phyloP scores from a whole-genome alignment of 2,329 filamentous ascomycete genomes.

The Pseudocercospora macadamiae region DNA sequence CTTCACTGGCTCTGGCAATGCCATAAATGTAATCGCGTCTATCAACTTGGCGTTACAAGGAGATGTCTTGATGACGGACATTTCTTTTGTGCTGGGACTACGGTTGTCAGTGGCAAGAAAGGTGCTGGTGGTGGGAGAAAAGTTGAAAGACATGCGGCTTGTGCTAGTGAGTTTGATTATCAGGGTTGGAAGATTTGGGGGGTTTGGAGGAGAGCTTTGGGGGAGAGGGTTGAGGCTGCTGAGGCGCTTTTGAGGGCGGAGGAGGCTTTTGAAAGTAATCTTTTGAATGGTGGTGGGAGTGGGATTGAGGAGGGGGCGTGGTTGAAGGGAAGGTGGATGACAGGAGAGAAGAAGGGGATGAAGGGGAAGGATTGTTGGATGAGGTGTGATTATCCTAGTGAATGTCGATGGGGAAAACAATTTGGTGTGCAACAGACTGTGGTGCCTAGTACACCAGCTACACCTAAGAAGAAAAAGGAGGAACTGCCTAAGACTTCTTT shows the following conservation, averaged over 20 bases:
- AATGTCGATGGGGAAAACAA: slow-evolving; percentile 48
- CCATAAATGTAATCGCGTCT: slow-evolving; percentile 53
- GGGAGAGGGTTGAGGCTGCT: slow-evolving; percentile 28
- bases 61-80: slow-evolving; percentile 60
- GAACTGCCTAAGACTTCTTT: slow-evolving; percentile 29
- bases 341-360: slow-evolving; percentile 9
- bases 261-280: slow-evolving; percentile 15
- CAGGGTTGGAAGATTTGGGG: slow-evolving; percentile 53
- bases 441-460: not conserved
- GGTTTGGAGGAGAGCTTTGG: slow-evolving; percentile 44
- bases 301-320: slow-evolving; percentile 23
- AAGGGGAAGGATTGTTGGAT: slow-evolving; percentile 47
- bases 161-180: slow-evolving; percentile 58
- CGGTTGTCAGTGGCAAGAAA: slow-evolving; percentile 41
- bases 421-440: slow-evolving; percentile 31
- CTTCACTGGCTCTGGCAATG: slow-evolving; percentile 58
- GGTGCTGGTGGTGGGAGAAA: slow-evolving; percentile 25
- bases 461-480: slow-evolving; percentile 7
- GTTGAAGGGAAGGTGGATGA: slow-evolving; percentile 25
- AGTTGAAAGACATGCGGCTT: slow-evolving; percentile 45
- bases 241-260: slow-evolving; percentile 25
- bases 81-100: slow-evolving; percentile 55
- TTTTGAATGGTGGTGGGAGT: slow-evolving; percentile 9
- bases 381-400: slow-evolving; percentile 50
- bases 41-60: slow-evolving; percentile 53